These are phyloP conservation scores for Allomyces macrogynus DNA, from an alignment of 192 early-diverging fungal genomes.

Conservation along the genomic window DNA sequence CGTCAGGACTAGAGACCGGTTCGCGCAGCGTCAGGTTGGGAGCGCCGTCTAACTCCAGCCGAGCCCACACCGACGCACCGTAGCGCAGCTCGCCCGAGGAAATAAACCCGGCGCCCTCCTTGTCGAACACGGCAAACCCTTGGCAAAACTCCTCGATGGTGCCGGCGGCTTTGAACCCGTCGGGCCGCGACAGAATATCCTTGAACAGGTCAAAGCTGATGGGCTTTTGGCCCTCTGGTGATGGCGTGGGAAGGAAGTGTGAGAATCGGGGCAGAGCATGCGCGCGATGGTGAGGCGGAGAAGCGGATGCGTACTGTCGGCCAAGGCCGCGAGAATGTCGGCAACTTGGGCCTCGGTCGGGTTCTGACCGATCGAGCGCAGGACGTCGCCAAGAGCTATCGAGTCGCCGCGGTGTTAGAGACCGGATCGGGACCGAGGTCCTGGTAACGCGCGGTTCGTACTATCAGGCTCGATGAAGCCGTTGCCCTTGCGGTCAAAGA, in stretches of 20 bases:
- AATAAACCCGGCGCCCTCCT: conserved; percentile 55
- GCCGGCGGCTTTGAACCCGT: conserved; percentile 47
- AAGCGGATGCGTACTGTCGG: conserved; percentile 15
- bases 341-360: conserved; percentile 54
- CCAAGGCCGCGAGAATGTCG: conserved; percentile 26
- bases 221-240: conserved; percentile 8
- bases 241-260: no score
- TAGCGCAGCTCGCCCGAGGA: conserved; percentile 56
- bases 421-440: no score
- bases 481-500: conserved; percentile 57
- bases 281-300: not conserved
- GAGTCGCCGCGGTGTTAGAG: no score
- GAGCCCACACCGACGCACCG: conserved; percentile 16
- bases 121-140: conserved; percentile 76
- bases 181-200: conserved; percentile 45
- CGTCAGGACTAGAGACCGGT: conserved; percentile 33
- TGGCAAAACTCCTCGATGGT: conserved; percentile 60
- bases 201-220: conserved; percentile 52
- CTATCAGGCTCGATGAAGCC: conserved; percentile 38
- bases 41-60: no score
- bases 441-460: no score
- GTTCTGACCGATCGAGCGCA: conserved; percentile 61
- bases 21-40: no score
- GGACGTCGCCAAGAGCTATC: conserved; percentile 37
- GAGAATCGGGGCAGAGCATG: not conserved